These are phyloP conservation scores for Podospora comata DNA, from an alignment of 495 filamentous ascomycete genomes.

Conservation along the genomic window DNA sequence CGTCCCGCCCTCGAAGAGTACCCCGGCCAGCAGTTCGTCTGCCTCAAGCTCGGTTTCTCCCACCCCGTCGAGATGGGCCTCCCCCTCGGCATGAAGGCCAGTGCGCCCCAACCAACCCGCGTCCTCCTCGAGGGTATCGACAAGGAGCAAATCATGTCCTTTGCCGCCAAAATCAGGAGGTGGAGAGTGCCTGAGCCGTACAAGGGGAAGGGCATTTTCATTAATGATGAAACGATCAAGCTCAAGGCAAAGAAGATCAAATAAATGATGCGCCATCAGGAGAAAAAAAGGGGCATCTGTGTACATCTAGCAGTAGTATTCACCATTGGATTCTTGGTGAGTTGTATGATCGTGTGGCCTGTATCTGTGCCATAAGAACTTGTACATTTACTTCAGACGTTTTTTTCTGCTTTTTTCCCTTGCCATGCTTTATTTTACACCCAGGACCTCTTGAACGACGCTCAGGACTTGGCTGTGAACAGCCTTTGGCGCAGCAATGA, in stretches of 20 bases:
- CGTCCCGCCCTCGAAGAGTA: constrained; percentile 69
- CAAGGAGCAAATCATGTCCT: constrained; percentile 79
- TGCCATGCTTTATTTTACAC: constrained; percentile 28
- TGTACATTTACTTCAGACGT: not conserved
- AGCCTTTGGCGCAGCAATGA: constrained; percentile 78
- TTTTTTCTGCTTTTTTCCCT: not conserved
- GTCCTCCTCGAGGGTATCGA: constrained; percentile 86
- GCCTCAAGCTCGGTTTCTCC: constrained; percentile 91
- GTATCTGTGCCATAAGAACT: constrained; percentile 17
- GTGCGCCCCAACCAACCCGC: constrained; percentile 87
- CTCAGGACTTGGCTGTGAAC: constrained; percentile 74
- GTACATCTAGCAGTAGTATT: constrained; percentile 20
- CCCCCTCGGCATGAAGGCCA: constrained; percentile 79
- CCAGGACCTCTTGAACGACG: constrained; percentile 76
- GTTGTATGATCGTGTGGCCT: not conserved
- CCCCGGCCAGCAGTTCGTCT: constrained; percentile 81
- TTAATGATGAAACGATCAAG: constrained; percentile 95
- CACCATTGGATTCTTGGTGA: not conserved
- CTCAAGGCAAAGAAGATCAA: constrained; percentile 99
- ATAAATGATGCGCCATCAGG: constrained; percentile 47
- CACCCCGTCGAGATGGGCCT: constrained; percentile 88
- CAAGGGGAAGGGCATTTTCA: constrained; percentile 98
- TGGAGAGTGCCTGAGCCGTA: constrained; percentile 96
- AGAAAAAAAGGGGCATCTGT: not conserved
- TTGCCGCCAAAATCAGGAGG: constrained; percentile 79